Conservation (phyloP, 495 filamentous ascomycete species). For the Chaetomium cochliodes region DNA sequence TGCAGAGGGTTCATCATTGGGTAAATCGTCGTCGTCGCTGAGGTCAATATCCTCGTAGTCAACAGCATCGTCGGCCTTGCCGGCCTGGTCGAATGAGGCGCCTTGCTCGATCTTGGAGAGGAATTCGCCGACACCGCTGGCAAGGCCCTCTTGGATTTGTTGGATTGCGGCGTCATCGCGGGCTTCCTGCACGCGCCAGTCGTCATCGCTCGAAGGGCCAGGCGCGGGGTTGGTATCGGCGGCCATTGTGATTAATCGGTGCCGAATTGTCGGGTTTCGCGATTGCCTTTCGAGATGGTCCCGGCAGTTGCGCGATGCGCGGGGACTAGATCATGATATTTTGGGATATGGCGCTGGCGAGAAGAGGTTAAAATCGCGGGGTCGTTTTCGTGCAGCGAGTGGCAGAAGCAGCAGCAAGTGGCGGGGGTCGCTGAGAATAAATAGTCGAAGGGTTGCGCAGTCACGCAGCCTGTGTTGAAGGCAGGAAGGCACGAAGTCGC, state of each 20-base stretch:
- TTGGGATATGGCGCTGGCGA: background rate
- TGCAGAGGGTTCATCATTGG: slow-evolving; percentile 42
- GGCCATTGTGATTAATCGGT: slow-evolving; percentile 26
- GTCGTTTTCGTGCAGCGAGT: background rate
- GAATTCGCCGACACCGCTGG: slow-evolving; percentile 22
- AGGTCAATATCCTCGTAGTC: slow-evolving; percentile 95
- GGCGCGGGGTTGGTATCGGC: slow-evolving; percentile 26
- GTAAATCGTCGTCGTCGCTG: slow-evolving; percentile 60
- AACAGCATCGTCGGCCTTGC: slow-evolving; percentile 47
- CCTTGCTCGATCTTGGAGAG: slow-evolving; percentile 29
- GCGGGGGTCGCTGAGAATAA: background rate
- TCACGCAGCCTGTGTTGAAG: no score
- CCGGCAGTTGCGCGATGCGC: slow-evolving; percentile 26
- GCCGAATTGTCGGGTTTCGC: slow-evolving; percentile 12
- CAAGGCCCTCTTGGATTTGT: slow-evolving; percentile 21
- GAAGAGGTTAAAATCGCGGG: background rate
- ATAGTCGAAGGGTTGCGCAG: background rate
- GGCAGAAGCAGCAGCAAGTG: background rate
- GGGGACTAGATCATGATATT: slow-evolving; percentile 29
- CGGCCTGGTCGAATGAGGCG: slow-evolving; percentile 37
- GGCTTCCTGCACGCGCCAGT: slow-evolving; percentile 32
- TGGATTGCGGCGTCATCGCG: slow-evolving; percentile 32
- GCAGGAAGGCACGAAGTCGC: slow-evolving; percentile 29
- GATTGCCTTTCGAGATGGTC: slow-evolving; percentile 26
- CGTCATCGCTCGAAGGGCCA: slow-evolving; percentile 28